Evolutionary conservation across 805 yeast species (phyloP).

Genomic region (Kodamaea sagamina): DNA sequence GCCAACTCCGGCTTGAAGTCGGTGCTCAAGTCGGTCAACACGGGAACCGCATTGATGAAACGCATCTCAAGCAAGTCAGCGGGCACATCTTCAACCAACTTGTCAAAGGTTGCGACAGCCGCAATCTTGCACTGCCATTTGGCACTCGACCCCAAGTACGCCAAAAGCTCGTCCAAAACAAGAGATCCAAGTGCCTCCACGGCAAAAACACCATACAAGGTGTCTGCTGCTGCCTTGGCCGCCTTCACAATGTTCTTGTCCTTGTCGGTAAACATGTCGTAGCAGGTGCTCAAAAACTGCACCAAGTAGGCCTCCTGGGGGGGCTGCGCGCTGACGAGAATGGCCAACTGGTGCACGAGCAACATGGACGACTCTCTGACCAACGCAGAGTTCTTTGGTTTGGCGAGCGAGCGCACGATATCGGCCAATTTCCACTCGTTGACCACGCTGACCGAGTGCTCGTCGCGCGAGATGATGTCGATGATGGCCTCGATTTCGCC

Average conservation of each 20-base stretch:
- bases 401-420: conserved; percentile 62
- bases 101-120: conserved; percentile 73
- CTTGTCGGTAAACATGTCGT: conserved; percentile 80
- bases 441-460: conserved; percentile 45
- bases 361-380: conserved; percentile 77
- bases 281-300: conserved; percentile 60
- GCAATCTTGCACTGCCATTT: conserved; percentile 92
- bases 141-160: conserved; percentile 75
- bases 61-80: conserved; percentile 81
- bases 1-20: conserved; percentile 97
- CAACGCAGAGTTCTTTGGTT: conserved; percentile 71
- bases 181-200: conserved; percentile 76
- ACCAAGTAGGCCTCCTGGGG: conserved; percentile 77
- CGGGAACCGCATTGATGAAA: conserved; percentile 78
- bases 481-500: conserved; percentile 56
- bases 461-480: conserved; percentile 43
- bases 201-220: conserved; percentile 70
- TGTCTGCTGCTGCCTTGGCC: conserved; percentile 76
- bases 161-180: conserved; percentile 60
- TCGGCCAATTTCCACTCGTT: conserved; percentile 67
- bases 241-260: conserved; percentile 84
- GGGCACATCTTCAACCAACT: conserved; percentile 75
- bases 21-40: conserved; percentile 84
- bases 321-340: conserved; percentile 56
- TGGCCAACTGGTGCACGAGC: conserved; percentile 57